Conservation (phyloP, 352 stramenopile species). For the Phytophthora pluvialis region DNA sequence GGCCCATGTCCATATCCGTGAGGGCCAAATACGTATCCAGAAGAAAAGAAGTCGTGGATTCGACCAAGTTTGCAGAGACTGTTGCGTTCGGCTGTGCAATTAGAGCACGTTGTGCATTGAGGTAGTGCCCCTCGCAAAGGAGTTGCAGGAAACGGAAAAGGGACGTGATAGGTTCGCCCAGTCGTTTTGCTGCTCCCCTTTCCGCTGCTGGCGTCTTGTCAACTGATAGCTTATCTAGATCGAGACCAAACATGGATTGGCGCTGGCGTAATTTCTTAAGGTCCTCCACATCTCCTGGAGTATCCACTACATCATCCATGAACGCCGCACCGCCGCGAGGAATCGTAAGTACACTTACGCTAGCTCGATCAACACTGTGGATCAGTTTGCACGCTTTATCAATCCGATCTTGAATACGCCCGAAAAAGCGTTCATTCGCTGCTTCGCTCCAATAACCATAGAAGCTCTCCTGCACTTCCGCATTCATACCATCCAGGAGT, state of each 20-base stretch:
- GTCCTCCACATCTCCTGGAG: slow-evolving; percentile 4
- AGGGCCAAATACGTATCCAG: slow-evolving; percentile 65
- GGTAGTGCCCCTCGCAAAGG: slow-evolving; percentile 74
- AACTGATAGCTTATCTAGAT: slow-evolving; percentile 7
- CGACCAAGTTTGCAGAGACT: slow-evolving; percentile 60
- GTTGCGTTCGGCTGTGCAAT: slow-evolving; percentile 47
- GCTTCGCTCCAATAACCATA: slow-evolving; percentile 51
- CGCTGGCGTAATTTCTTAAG: slow-evolving; percentile 19
- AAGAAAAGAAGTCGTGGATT: slow-evolving; percentile 70
- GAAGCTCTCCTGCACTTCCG: slow-evolving; percentile 78
- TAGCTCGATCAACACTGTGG: slow-evolving; percentile 38
- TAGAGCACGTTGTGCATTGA: slow-evolving; percentile 64
- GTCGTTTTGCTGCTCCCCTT: slow-evolving; percentile 19
- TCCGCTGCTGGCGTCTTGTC: slow-evolving; percentile 12
- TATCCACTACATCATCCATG: slow-evolving; percentile 10
- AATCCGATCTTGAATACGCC: slow-evolving; percentile 52
- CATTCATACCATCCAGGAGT: slow-evolving; percentile 79
- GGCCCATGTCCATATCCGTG: slow-evolving; percentile 51
- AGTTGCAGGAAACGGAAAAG: slow-evolving; percentile 81
- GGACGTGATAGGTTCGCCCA: slow-evolving; percentile 41
- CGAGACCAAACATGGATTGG: slow-evolving; percentile 28
- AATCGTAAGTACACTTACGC: slow-evolving; percentile 6
- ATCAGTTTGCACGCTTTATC: slow-evolving; percentile 58
- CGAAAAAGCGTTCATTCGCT: slow-evolving; percentile 51
- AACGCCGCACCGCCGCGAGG: not conserved